phyloP scores from a whole-genome alignment of 495 filamentous ascomycete species.

The Parathielavia appendiculata region DNA sequence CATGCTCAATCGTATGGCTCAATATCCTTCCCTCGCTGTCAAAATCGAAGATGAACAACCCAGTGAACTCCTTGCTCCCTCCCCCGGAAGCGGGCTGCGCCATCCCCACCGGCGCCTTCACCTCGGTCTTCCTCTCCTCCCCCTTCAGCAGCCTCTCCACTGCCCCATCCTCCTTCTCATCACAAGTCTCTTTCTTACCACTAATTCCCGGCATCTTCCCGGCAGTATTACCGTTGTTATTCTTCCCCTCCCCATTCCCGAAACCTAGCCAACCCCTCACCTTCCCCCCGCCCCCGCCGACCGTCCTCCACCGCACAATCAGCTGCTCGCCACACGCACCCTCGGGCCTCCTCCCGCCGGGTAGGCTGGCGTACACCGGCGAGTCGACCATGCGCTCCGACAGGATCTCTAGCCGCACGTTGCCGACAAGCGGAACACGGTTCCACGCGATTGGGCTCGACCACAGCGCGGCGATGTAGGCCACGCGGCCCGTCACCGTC shows the following conservation, averaged over 20 bases:
- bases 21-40: slow-evolving; percentile 80
- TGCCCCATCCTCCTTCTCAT: neutral
- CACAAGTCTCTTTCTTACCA: neutral
- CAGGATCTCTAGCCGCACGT: slow-evolving; percentile 78
- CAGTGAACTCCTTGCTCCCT: slow-evolving; percentile 57
- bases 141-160: neutral
- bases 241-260: neutral
- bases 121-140: slow-evolving; percentile 19
- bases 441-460: slow-evolving; percentile 95
- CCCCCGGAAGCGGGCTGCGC: slow-evolving; percentile 16
- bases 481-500: slow-evolving; percentile 78
- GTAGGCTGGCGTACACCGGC: slow-evolving; percentile 18
- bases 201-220: neutral
- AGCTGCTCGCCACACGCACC: slow-evolving; percentile 55
- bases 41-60: slow-evolving; percentile 92
- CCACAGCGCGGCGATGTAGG: slow-evolving; percentile 91
- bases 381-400: slow-evolving; percentile 77
- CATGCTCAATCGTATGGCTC: slow-evolving; percentile 90
- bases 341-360: neutral
- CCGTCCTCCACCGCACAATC: slow-evolving; percentile 76
- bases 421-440: slow-evolving; percentile 79
- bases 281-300: slow-evolving; percentile 32
- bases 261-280: neutral
- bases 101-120: slow-evolving; percentile 27
- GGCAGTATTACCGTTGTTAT: neutral